Evolutionary conservation across 179 eudicot genomes (phyloP).

Genomic region (Gypsophila paniculata): DNA sequence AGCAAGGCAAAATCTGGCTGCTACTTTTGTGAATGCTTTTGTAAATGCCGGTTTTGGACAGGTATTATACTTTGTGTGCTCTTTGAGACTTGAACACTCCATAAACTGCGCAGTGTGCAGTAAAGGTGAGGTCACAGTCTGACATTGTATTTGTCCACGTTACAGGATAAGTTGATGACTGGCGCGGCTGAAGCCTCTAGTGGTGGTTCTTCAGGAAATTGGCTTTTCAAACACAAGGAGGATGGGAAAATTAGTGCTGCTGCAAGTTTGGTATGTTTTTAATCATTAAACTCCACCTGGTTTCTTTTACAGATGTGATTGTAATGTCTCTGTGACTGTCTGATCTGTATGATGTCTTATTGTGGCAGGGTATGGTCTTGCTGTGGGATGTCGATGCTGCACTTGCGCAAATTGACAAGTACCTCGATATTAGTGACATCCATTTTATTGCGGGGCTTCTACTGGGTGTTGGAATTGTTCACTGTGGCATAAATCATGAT

Average conservation of each 20-base stretch:
- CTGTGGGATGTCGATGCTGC: conserved; percentile 99
- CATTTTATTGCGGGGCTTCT: conserved; percentile 89
- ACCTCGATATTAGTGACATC: conserved; percentile 76
- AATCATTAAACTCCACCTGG: neutral
- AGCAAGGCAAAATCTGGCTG: conserved; percentile 92
- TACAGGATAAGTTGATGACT: conserved; percentile 81
- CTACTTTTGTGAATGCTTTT: conserved; percentile 98
- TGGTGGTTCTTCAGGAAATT: conserved; percentile 69
- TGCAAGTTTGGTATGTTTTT: conserved; percentile 75
- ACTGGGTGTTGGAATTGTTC: conserved; percentile 90
- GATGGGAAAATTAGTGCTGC: conserved; percentile 97
- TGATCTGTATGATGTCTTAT: conserved; percentile 12
- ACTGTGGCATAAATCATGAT: conserved; percentile 71
- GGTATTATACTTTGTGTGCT: conserved; percentile 32
- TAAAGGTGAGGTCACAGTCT: neutral
- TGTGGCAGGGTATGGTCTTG: conserved; percentile 79
- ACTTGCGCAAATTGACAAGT: conserved; percentile 91
- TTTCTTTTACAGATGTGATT: neutral
- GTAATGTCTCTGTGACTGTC: neutral
- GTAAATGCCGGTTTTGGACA: conserved; percentile 97
- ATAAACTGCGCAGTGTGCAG: neutral
- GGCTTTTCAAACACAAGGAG: conserved; percentile 95
- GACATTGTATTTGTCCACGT: conserved; percentile 11
- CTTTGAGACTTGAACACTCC: neutral
- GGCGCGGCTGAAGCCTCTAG: conserved; percentile 62